Evolutionary conservation across 2,329 filamentous ascomycete species (phyloP).

Genomic region (Ustilaginoidea virens): DNA sequence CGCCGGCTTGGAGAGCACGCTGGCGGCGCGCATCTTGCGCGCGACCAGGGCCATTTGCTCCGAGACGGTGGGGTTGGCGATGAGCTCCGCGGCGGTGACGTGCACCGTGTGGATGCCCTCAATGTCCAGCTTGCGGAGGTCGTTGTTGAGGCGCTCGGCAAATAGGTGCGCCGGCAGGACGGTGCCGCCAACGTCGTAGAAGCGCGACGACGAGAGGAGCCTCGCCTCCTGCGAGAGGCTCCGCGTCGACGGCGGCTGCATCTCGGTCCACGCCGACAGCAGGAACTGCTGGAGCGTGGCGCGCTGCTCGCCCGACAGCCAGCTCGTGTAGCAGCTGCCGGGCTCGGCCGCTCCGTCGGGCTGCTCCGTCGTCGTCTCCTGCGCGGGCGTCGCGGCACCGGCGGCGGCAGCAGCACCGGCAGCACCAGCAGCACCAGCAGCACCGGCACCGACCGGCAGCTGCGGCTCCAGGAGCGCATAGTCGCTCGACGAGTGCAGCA

Average conservation of each 20-base stretch:
- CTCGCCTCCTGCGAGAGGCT: slow-evolving; percentile 25
- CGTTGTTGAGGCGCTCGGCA: slow-evolving; percentile 26
- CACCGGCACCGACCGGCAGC: too few relatives aligned
- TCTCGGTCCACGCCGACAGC: slow-evolving; percentile 26
- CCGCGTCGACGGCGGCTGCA: slow-evolving; percentile 23
- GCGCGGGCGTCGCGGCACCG: too few relatives aligned
- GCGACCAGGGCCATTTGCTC: slow-evolving; percentile 29
- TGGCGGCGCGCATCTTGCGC: slow-evolving; percentile 11
- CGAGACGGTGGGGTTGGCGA: slow-evolving; percentile 33
- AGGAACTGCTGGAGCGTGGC: slow-evolving; percentile 25
- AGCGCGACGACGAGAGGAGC: slow-evolving; percentile 28
- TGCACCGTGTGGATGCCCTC: slow-evolving; percentile 21
- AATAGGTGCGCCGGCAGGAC: slow-evolving; percentile 32
- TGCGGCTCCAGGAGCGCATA: slow-evolving; percentile 19
- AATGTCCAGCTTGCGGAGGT: slow-evolving; percentile 21
- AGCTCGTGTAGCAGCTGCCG: slow-evolving; percentile 7
- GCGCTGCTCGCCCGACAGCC: slow-evolving; percentile 24
- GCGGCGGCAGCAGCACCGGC: slow-evolving; percentile 19
- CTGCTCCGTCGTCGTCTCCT: too few relatives aligned
- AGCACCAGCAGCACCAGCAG: too few relatives aligned
- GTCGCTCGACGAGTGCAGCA: slow-evolving; percentile 27
- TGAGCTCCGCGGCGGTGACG: slow-evolving; percentile 31
- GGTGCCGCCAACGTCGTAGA: slow-evolving; percentile 35
- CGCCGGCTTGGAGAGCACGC: slow-evolving; percentile 6
- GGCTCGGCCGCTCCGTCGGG: slow-evolving; percentile 9